Percentiles rank a stretch among this genome's conserved stretches.
Conservation (phyloP, 1,139 yeast genomes). For the Spencermartinsiella ligniputridi region DNA sequence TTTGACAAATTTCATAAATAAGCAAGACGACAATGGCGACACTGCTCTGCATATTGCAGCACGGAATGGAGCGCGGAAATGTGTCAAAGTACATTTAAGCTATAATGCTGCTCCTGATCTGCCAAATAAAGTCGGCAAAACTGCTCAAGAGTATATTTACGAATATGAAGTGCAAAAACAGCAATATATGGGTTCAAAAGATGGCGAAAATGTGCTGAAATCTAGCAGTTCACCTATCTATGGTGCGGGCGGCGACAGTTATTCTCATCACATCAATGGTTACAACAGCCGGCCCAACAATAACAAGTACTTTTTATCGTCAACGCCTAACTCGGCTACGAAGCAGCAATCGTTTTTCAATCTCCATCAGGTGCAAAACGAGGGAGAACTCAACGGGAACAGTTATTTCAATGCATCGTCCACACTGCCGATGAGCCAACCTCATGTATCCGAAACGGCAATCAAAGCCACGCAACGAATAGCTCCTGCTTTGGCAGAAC, state of each 20-base stretch:
- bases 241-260: constrained; percentile 7
- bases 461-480: constrained; percentile 46
- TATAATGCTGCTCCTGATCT: constrained; percentile 72
- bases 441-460: constrained; percentile 45
- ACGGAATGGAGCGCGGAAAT: constrained; percentile 64
- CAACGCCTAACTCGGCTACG: constrained; percentile 2
- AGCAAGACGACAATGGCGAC: constrained; percentile 79
- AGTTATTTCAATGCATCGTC: background rate
- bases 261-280: constrained; percentile 1
- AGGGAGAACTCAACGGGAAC: background rate
- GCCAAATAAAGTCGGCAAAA: constrained; percentile 64
- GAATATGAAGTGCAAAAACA: constrained; percentile 38
- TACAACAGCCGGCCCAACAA: background rate
- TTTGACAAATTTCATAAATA: constrained; percentile 56
- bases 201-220: constrained; percentile 15
- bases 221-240: constrained; percentile 26
- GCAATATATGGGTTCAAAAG: constrained; percentile 10
- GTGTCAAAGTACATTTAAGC: constrained; percentile 65
- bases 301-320: constrained; percentile 1
- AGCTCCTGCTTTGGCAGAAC: constrained; percentile 42
- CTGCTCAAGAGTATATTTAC: constrained; percentile 68
- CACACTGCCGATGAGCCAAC: constrained; percentile 12
- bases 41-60: constrained; percentile 86
- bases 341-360: background rate
- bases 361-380: background rate